Base-by-base conservation (phyloP, 331 rosid genomes). In the Malus hybrid region DNA sequence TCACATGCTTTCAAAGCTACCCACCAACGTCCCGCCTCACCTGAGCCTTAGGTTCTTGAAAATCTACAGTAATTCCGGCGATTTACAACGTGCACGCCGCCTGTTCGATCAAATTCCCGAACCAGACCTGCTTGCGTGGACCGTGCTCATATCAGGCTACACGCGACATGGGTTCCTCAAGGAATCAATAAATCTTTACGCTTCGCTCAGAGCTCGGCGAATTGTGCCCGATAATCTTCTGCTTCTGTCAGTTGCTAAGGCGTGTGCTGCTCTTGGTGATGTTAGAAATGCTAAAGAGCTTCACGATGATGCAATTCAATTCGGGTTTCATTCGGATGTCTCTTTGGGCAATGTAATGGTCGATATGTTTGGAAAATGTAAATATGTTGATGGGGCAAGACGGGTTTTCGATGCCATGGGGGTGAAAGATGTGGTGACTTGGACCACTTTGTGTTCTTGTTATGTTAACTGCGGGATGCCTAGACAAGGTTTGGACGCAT, bases 241-340 rank as follows among this genome's bases (percentile, higher is more conserved):
- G 2, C 70, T 85, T 29, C 61, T 87, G 53, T 77, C 83, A 2
- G 86, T 33, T 34, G 77, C 86, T 7, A 81, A 83, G 74, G 89
- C 91, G 20, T 87, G 84, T 76, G 87, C 83, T 26, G 77, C 70
- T 53, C 71, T 73, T 56, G 78, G 89, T 68, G 87, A 82, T 75
- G 76, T 70, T 80, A 70, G 33, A n/a, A 32, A 71, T 30, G 75
- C 66, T 15, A 56, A 13, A 4, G 65, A 71, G 44, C 50, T 71
- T 20, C 65, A 71, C 7, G 4, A 56, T 13, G 75, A 71, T 4
- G 64, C 65, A 0, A n/a, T 55, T n/a, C 65, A 66, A 58, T 55
- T 33, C 0, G 75, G 75, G 65, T 71, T 71, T 13, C 66, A 6
- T 7, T 32, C 18, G 2, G 75, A 71, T 56, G 12, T 71, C 7